Evolutionary conservation across 176 grass and related monocot species (phyloP), one percentile per base, ranked within the genome.

Genomic region (Chrysopogon serrulatus): DNA sequence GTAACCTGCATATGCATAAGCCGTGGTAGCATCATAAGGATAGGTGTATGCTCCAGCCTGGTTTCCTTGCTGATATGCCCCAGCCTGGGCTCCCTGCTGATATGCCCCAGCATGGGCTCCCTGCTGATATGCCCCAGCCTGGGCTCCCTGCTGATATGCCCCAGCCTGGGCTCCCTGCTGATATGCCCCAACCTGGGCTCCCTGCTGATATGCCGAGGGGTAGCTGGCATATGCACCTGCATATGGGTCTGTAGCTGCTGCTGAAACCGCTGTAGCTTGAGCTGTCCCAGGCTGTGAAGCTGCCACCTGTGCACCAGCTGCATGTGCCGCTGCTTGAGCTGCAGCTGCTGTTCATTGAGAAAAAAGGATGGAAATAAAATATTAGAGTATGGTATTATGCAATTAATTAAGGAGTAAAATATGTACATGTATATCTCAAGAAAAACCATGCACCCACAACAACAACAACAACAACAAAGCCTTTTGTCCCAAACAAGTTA

Each of bases 191-290:
- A 43, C 4, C 8, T 66, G 33, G 4, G 76, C 28, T 64, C 76
- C 84, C 8, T 86, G 84, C 71, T 84, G 82, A 61, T 89, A 89
- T 64, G 65, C 19, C 2, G 83, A 59, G 35, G 88, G 83, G 74
- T 86, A 74, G 65, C n/a, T 82, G 36, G 73, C 40, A 82, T 86
- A 90, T 67, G 78, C 83, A 90, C 32, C 86, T 72, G 88, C 84
- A 78, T 86, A 90, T n/a, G 73, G 79, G 37, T 90, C 78, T 90
- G 83, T 59, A 18, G 73, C 73, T 42, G 83, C 83, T 78, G 78
- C 83, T 82, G 78, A 62, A 13, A 44, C 78, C 3, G 65, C 79
- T 66, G 73, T 62, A 82, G 73, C 79, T 66, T 90, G 88, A 60
- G 73, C 65, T 82, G 43, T 66, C 57, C 88, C 79, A 37, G 83